A percentile compares a stretch with the other conserved stretches of the same genome.
Conservation (phyloP, 2,329 filamentous ascomycete genomes). For the Stylonectria norvegica region DNA sequence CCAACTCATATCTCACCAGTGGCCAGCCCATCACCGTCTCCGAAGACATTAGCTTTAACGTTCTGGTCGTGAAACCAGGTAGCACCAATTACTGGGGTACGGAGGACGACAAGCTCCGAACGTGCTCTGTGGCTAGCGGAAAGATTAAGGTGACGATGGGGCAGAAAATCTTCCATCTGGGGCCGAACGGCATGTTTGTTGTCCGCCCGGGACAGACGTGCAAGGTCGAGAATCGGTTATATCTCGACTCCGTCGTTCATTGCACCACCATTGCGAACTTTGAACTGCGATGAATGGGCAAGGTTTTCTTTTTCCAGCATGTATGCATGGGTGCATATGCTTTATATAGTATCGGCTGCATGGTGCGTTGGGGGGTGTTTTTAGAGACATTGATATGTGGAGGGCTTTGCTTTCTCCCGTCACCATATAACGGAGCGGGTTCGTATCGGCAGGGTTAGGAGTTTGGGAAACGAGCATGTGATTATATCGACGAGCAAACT, state of each 20-base stretch:
- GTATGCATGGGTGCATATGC: too few species aligned
- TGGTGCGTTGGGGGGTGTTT: too few species aligned
- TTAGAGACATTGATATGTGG: too few species aligned
- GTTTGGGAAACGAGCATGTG: too few species aligned
- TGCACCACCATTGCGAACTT: constrained; percentile 33
- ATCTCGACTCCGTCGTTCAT: constrained; percentile 43
- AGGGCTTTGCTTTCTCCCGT: too few species aligned
- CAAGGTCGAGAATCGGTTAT: constrained; percentile 41
- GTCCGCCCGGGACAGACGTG: constrained; percentile 38
- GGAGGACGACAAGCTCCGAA: constrained; percentile 31
- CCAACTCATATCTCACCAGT: constrained; percentile 39
- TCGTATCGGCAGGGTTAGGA: too few species aligned
- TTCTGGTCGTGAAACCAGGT: constrained; percentile 40
- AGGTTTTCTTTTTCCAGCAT: too few species aligned
- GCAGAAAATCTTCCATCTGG: constrained; percentile 38
- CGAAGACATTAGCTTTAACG: constrained; percentile 39
- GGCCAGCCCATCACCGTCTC: constrained; percentile 35
- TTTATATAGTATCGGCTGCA: too few species aligned
- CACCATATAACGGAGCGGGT: too few species aligned
- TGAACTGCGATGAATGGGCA: constrained; percentile 12
- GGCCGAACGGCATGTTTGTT: constrained; percentile 43
- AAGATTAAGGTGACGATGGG: constrained; percentile 40
- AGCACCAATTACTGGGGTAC: constrained; percentile 30
- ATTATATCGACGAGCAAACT: too few species aligned
- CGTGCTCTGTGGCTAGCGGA: constrained; percentile 39